Evolutionary conservation across 1,139 yeast species (phyloP), one percentile per base, ranked within the genome.

Genomic region (Blastobotrys illinoisensis): DNA sequence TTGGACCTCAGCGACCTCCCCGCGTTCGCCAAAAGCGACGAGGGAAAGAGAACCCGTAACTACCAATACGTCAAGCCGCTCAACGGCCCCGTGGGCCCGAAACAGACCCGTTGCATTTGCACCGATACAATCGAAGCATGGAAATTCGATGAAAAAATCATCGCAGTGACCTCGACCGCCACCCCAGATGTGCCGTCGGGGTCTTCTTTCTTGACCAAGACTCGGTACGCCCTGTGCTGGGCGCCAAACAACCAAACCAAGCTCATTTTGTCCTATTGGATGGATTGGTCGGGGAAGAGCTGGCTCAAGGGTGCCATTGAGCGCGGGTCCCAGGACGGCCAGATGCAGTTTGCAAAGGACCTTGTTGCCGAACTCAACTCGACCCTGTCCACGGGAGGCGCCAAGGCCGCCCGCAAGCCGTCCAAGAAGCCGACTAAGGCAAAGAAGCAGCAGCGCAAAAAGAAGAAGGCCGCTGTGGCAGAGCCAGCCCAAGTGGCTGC

Each of bases 111-210:
- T 62, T 95, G 99, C 73, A 67, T 79, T 14, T 82, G 89, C 54
- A 83, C 83, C 1, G 99, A 95, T 63, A 77, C 79, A 7, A 71
- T 88, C 49, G 83, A 85, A 56, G 77, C 79, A 49, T 81, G 77
- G 71, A 88, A 88, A 66, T 71, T 83, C 49, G 80, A 83, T 13
- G 73, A 77, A 32, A 75, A 72, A 56, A 78, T 86, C 46, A 73
- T 80, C 43, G 85, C 88, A 2, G 79, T 81, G 44, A 91, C 87
- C 63, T 68, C 79, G 0, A 87, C 96, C 0, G 77, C 77, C 21
- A 87, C 97, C 0, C 99, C 98, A 0, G 98, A 93, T 71, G 98
- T 95, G 11, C 99, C 99, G 1, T 86, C 90, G 56, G 99, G 99
- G 4, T 81, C 79, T 62, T 78, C 88, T 1, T 95, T 95, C 70